These are phyloP conservation scores for Gaultheria prostrata DNA, from an alignment of 148 eudicot species.

Conservation along the genomic window DNA sequence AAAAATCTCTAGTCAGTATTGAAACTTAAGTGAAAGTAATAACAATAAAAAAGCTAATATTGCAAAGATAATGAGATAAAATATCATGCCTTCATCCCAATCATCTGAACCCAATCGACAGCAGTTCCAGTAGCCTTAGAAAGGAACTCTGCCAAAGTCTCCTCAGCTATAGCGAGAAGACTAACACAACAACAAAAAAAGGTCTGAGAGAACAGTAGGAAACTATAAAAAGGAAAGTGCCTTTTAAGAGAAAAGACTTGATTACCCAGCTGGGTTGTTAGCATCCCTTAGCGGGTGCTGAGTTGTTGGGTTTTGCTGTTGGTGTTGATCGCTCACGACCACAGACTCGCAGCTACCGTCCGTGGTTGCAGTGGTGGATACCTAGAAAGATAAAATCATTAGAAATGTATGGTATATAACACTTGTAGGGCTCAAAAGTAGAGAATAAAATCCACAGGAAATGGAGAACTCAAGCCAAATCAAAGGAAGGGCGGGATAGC, in stretches of 20 bases:
- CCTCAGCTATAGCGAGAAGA: conserved; percentile 62
- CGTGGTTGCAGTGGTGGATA: conserved; percentile 40
- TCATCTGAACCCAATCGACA: conserved; percentile 69
- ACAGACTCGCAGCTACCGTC: conserved; percentile 61
- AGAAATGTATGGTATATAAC: neutral
- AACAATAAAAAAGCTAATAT: neutral
- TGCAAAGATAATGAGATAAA: neutral
- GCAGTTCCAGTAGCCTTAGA: conserved; percentile 69
- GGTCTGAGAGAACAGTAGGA: neutral
- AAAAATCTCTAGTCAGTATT: neutral
- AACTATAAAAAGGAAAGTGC: neutral
- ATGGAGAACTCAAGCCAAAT: neutral
- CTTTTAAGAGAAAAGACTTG: neutral
- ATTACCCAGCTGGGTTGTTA: conserved; percentile 60
- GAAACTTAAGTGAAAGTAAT: neutral
- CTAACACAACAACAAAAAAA: conserved; percentile 17
- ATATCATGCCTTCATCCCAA: conserved; percentile 57
- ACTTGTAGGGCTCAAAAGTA: neutral
- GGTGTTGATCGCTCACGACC: conserved; percentile 54
- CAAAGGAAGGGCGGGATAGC: no score
- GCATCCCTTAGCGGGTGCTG: conserved; percentile 53
- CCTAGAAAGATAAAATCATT: conserved; percentile 20
- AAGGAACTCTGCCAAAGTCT: conserved; percentile 63
- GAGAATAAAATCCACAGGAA: neutral
- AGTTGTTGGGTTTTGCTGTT: conserved; percentile 53